phyloP scores from a whole-genome alignment of 495 filamentous ascomycete species.

The Friedmanniomyces endolithicus region DNA sequence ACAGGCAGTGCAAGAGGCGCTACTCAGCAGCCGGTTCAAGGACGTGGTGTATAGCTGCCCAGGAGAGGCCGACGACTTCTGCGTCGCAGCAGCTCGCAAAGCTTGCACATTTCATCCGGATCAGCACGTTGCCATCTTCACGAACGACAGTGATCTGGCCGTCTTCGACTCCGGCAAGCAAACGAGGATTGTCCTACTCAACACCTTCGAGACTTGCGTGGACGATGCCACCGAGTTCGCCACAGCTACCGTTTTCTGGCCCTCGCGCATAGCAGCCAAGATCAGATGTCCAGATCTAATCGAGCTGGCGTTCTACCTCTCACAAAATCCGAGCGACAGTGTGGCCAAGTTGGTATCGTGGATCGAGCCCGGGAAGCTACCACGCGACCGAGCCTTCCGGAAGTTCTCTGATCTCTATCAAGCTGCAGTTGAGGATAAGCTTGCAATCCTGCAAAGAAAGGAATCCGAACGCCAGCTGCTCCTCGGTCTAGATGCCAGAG shows the following conservation, averaged over 20 bases:
- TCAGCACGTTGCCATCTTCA: constrained; percentile 1
- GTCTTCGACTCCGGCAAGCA: not conserved
- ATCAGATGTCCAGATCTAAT: not conserved
- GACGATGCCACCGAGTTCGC: not conserved
- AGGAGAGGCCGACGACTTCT: constrained; percentile 15
- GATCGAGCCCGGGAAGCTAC: not conserved
- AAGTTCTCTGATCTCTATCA: not conserved
- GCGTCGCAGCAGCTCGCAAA: constrained; percentile 9
- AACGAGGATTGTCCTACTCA: constrained; percentile 2
- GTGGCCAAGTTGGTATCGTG: not conserved
- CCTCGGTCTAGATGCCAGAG: constrained; percentile 4
- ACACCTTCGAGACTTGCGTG: not conserved
- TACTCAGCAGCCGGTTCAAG: constrained; percentile 7
- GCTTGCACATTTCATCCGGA: not conserved
- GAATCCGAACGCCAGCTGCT: not conserved
- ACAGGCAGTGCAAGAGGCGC: constrained; percentile 10
- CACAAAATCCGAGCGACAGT: not conserved
- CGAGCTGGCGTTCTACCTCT: not conserved
- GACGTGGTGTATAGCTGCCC: not conserved
- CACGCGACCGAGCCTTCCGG: not conserved
- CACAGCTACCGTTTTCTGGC: not conserved
- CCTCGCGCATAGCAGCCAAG: not conserved
- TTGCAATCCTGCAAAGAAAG: not conserved
- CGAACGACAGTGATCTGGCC: constrained; percentile 16
- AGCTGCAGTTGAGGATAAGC: not conserved